These are phyloP conservation scores for Mycena metata DNA, from an alignment of 768 basidiomycete species.

Conservation along the genomic window DNA sequence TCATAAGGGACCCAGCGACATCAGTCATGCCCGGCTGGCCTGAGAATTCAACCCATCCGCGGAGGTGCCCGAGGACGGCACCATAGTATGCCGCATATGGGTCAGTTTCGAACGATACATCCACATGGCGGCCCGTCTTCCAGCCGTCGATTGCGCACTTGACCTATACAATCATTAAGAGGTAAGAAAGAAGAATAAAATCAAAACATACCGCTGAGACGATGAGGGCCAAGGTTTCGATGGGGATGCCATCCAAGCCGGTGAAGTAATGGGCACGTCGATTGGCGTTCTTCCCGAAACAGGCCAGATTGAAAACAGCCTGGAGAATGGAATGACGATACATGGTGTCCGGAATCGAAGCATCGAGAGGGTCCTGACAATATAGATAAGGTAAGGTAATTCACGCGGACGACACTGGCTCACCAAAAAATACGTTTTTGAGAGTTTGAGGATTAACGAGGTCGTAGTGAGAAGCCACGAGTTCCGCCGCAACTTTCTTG, in stretches of 20 bases:
- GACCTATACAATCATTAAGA: neutral
- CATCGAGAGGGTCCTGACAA: neutral
- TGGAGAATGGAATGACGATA: neutral
- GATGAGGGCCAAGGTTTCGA: neutral
- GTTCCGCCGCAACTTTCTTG: neutral
- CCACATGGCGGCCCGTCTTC: neutral
- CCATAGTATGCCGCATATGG: neutral
- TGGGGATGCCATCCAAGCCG: neutral
- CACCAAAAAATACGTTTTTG: neutral
- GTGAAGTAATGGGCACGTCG: slow-evolving; percentile 1
- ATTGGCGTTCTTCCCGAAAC: neutral
- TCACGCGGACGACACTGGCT: neutral
- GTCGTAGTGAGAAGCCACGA: neutral
- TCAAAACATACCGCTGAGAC: neutral
- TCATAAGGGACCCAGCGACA: neutral
- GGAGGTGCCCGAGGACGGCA: neutral
- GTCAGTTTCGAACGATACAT: neutral
- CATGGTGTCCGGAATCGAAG: slow-evolving; percentile 2
- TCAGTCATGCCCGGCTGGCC: neutral
- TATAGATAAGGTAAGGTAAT: neutral
- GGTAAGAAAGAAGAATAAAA: neutral
- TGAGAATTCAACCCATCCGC: neutral
- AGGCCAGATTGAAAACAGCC: neutral
- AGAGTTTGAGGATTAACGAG: neutral
- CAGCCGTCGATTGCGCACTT: neutral